These are phyloP conservation scores for Dactylis glomerata DNA, from an alignment of 176 grass and related monocot genomes.

Conservation along the genomic window DNA sequence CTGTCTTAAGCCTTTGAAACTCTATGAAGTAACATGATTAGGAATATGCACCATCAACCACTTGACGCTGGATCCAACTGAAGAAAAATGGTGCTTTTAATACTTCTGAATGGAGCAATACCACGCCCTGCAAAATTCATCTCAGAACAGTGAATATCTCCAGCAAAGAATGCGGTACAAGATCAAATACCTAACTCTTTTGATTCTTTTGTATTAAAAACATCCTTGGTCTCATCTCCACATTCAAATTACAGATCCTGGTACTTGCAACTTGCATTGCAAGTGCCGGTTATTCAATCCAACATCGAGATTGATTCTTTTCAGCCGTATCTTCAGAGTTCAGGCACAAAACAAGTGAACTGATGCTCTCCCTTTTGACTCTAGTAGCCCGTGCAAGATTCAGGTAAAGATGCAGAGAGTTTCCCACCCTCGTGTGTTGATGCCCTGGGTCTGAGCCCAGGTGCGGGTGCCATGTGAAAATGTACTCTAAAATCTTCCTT, in stretches of 20 bases:
- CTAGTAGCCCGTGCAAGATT: slow-evolving; percentile 20
- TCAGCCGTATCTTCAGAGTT: background rate
- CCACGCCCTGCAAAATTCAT: background rate
- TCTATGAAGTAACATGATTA: slow-evolving; percentile 15
- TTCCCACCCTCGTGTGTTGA: slow-evolving; percentile 24
- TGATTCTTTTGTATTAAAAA: too few species aligned
- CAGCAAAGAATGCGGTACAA: background rate
- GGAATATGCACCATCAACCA: background rate
- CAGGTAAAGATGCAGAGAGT: slow-evolving; percentile 9
- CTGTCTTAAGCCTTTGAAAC: background rate
- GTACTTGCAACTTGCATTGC: too few species aligned
- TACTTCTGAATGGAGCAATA: background rate
- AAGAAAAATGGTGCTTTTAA: background rate
- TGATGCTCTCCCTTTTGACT: background rate
- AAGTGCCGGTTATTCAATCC: background rate
- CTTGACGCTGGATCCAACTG: background rate
- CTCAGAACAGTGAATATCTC: background rate
- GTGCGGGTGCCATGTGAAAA: slow-evolving; percentile 38
- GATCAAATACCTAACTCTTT: background rate
- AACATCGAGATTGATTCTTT: background rate
- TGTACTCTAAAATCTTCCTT: slow-evolving; percentile 24
- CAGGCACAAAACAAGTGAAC: background rate
- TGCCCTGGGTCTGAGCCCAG: slow-evolving; percentile 13
- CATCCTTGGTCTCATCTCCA: background rate
- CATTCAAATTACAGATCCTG: background rate